Base-by-base conservation (phyloP, 306 rosid species). In the Notholithocarpus densiflorus region DNA sequence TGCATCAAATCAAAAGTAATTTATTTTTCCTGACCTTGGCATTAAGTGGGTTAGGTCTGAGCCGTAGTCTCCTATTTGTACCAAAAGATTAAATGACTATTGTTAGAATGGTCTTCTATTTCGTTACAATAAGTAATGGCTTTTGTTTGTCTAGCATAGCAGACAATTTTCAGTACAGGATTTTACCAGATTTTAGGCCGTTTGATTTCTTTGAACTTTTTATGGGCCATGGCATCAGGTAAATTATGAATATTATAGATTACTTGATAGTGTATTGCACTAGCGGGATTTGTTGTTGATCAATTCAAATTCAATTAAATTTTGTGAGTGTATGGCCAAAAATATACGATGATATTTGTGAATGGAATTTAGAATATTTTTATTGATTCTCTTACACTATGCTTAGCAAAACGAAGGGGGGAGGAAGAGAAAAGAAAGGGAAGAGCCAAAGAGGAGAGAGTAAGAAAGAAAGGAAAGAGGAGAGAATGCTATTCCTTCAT, bases 171-270 rank as follows among this genome's bases (percentile, higher is more conserved):
- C 76, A 62, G 72, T 48, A 51, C 45, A 68, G 23, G 71, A 68
- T 34, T 32, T 32, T 37, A 32, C 32, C 73, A 31, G 64, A 73
- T 26, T 24, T 26, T 59, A 34, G 74, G 74, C 45, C 26, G 68
- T 64, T 76, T 65, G 87, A 66, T 26, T 84, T 76, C 19, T 40
- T 75, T 27, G 71, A 59, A 66, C n/a, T 84, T 76, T 40, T 75
- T 27, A 75, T 51, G 52, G 29, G 77, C 68, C 71, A 71, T 71
- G 61, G 43, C 7, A 57, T 29, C 9, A 27, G 77, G 70, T 66
- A 21, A 54, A 21, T 53, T 4, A 70, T 48, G 74, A 26, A 57
- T 45, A 26, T 71, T 31, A 48, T 48, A 48, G 53, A 48, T 48
- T 48, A 48, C 53, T 48, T 12, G 53, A 48, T 48, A 10, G 53